Evolutionary conservation across 2,329 filamentous ascomycete species (phyloP).

Genomic region (Fusarium sororula): DNA sequence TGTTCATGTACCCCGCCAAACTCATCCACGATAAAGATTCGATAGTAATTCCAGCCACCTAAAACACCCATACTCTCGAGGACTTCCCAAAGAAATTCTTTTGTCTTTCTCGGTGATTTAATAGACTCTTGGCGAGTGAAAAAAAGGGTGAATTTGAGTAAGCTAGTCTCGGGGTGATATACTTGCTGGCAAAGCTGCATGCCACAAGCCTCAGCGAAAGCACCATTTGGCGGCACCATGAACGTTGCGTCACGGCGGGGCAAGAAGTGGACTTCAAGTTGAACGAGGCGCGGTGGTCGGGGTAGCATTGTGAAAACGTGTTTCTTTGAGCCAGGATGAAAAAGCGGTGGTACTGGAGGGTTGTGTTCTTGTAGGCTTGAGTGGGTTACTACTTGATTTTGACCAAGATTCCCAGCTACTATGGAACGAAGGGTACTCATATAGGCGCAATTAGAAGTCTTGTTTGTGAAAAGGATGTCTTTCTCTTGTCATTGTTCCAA

Average conservation of each 20-base stretch:
- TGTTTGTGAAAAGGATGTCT: no score
- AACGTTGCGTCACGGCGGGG: background rate
- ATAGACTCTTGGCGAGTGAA: background rate
- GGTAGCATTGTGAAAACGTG: background rate
- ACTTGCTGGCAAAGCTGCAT: background rate
- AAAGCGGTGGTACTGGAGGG: no score
- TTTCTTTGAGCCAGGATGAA: background rate
- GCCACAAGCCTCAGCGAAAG: background rate
- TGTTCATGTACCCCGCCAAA: background rate
- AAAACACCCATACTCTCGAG: background rate
- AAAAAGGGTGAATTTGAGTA: background rate
- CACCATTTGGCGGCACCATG: background rate
- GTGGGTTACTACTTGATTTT: no score
- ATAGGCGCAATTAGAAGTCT: fast-evolving
- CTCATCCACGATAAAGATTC: background rate
- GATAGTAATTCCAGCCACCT: background rate
- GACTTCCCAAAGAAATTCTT: background rate
- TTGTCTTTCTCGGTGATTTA: background rate
- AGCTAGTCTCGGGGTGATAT: background rate
- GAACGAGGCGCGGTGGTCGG: background rate
- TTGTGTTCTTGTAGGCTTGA: background rate
- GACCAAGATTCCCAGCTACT: fast-evolving
- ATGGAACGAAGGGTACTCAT: background rate
- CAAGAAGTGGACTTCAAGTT: background rate
- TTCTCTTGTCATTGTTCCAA: no score